Evolutionary conservation across 2,329 filamentous ascomycete species (phyloP), one percentile per base, ranked within the genome.

Genomic region (Helminthosporium solani): DNA sequence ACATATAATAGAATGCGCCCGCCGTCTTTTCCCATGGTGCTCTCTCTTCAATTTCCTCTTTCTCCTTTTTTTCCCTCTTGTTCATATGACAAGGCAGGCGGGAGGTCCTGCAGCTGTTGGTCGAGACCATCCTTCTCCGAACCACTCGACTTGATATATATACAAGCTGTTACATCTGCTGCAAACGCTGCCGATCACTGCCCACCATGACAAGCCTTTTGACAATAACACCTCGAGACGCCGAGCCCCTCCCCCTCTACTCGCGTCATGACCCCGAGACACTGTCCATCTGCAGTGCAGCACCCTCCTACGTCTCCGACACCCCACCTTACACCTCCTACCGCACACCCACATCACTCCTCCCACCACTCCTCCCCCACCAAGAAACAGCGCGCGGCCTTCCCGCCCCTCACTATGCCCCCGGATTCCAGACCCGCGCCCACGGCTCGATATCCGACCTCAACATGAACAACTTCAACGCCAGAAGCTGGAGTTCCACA

Each of bases 221-320:
- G 47, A 54, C 56, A 25, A 51, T 53, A 47, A 56, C 56, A 2
- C 60, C 60, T 16, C 47, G 53, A 47, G 48, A 54, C 40, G 35
- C 53, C 8, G 64, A 68, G 45, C 59, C 59, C 14, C 61, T 68
- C 20, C 64, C 66, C 4, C 56, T 66, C 33, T 68, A 66, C 44
- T 56, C 50, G 11, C 53, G 49, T 31, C 23, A 51, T 33, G 84
- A 87, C 63, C 82, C 85, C 47, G 84, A 87, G 58, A 85, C 84
- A 18, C 78, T 80, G 6, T 87, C 85, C 8, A 79, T 87, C 50
- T 81, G 75, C 56, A 87, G 84, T 15, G 78, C 78, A 7, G 83
- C 84, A n/a, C 84, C 84, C 33, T 87, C 84, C 8, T 87, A 87
- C 65, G 54, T 80, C 51, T 87, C 84, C 43, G 83, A 85, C 42